These are phyloP conservation scores for Polymyxa betae DNA, from an alignment of 208 protist species.

Conservation along the genomic window DNA sequence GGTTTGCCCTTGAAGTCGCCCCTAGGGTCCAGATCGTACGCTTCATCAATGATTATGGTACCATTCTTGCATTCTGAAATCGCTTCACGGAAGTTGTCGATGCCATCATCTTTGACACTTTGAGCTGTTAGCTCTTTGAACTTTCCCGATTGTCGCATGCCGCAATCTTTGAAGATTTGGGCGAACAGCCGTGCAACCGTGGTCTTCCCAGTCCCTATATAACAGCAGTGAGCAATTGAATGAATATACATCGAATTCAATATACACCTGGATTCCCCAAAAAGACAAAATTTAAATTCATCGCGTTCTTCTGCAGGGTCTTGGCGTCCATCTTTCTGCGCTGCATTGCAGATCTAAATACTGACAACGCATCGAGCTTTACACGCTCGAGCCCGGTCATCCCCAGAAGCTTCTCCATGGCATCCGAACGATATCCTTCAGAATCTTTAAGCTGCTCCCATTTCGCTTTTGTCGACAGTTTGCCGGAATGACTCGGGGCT, in stretches of 20 bases:
- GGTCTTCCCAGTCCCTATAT: slow-evolving; percentile 69
- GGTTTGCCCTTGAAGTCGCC: background rate
- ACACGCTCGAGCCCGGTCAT: slow-evolving; percentile 10
- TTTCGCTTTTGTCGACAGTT: background rate
- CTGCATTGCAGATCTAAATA: background rate
- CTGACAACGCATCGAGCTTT: background rate
- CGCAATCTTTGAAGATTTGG: slow-evolving; percentile 56
- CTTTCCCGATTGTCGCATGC: slow-evolving; percentile 8
- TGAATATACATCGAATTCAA: background rate
- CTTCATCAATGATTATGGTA: slow-evolving; percentile 72
- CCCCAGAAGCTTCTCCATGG: slow-evolving; percentile 39
- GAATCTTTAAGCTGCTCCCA: background rate
- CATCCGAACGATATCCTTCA: slow-evolving; percentile 1
- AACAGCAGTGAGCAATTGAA: slow-evolving; percentile 48
- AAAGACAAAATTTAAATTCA: slow-evolving; percentile 32
- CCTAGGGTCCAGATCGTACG: slow-evolving; percentile 65
- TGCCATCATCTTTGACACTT: slow-evolving; percentile 53
- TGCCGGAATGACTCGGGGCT: background rate
- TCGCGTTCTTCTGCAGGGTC: background rate
- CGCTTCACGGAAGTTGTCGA: slow-evolving; percentile 50
- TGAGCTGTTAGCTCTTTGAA: slow-evolving; percentile 19
- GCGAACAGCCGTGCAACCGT: slow-evolving; percentile 64
- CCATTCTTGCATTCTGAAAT: slow-evolving; percentile 53
- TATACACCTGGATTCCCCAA: slow-evolving; percentile 6
- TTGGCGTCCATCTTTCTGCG: background rate